Evolutionary conservation across 2,329 filamentous ascomycete genomes (phyloP).

Genomic region (Trematosphaeria pertusa): DNA sequence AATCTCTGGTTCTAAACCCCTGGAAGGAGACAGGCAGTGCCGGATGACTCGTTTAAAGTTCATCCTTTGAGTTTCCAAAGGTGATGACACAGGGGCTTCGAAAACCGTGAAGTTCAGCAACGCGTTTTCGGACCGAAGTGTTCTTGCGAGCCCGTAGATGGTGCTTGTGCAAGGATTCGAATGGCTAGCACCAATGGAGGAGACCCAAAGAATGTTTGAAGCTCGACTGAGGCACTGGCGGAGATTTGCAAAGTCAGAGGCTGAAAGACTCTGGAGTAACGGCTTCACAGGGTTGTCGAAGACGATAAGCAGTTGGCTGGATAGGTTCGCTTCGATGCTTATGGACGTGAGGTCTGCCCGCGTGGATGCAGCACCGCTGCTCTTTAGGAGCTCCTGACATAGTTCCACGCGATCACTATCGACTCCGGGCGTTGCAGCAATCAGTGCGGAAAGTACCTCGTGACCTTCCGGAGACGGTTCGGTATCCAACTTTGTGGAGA

Average conservation of each 20-base stretch:
- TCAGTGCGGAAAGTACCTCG: too few relatives aligned
- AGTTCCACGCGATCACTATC: neutral
- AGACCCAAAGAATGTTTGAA: neutral
- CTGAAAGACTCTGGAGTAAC: neutral
- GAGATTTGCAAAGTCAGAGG: neutral
- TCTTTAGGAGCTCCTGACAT: neutral
- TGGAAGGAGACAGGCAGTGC: neutral
- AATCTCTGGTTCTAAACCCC: too few relatives aligned
- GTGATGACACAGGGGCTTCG: neutral
- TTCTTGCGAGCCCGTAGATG: too few relatives aligned
- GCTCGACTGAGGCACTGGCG: neutral
- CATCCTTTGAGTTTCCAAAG: neutral
- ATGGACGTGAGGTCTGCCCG: too few relatives aligned
- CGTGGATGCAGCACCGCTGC: too few relatives aligned
- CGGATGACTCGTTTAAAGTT: neutral
- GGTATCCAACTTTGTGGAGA: neutral
- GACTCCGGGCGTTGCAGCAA: too few relatives aligned
- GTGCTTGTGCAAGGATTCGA: too few relatives aligned
- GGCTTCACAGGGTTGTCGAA: neutral
- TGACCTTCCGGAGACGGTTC: too few relatives aligned
- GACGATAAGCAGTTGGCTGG: neutral
- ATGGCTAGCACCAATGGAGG: too few relatives aligned
- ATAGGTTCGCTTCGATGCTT: neutral
- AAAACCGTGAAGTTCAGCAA: neutral
- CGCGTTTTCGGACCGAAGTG: too few relatives aligned